phyloP scores from a whole-genome alignment of 768 basidiomycete species.

The Russula virescens region DNA sequence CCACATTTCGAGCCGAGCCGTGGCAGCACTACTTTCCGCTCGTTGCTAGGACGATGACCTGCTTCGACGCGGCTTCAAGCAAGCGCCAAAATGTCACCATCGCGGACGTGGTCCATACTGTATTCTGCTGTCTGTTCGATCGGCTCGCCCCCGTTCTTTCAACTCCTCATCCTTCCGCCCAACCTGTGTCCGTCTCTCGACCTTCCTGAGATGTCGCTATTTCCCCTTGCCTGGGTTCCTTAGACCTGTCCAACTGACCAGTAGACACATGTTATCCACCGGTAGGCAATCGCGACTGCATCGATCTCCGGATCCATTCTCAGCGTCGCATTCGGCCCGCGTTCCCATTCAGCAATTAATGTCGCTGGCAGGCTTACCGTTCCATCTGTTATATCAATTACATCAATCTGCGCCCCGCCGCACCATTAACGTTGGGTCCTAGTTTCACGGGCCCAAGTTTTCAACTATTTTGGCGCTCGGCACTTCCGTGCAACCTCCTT shows the following conservation, averaged over 20 bases:
- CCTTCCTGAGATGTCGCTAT: neutral
- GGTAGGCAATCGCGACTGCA: slow-evolving; percentile 32
- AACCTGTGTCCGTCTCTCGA: neutral
- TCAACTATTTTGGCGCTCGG: slow-evolving; percentile 61
- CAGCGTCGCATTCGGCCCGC: slow-evolving; percentile 40
- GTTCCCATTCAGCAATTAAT: slow-evolving; percentile 37
- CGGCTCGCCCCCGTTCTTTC: slow-evolving; percentile 21
- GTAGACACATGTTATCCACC: slow-evolving; percentile 14
- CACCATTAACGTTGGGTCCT: slow-evolving; percentile 27
- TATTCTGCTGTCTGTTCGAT: slow-evolving; percentile 35
- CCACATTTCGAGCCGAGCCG: too few relatives aligned
- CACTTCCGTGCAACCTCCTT: slow-evolving; percentile 65
- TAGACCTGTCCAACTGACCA: slow-evolving; percentile 14
- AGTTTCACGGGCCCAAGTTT: slow-evolving; percentile 44
- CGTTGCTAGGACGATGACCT: neutral
- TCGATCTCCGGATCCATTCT: slow-evolving; percentile 37
- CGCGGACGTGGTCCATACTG: slow-evolving; percentile 39
- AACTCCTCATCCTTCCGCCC: neutral
- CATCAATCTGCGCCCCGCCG: slow-evolving; percentile 71
- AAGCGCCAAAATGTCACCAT: neutral
- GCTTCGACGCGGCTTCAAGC: too few relatives aligned
- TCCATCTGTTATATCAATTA: slow-evolving; percentile 63
- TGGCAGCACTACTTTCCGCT: too few relatives aligned
- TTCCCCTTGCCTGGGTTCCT: slow-evolving; percentile 11
- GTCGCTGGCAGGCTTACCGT: slow-evolving; percentile 41